phyloP scores from a whole-genome alignment of 2,329 filamentous ascomycete genomes.

The Ceratocystiopsis brevicomis region DNA sequence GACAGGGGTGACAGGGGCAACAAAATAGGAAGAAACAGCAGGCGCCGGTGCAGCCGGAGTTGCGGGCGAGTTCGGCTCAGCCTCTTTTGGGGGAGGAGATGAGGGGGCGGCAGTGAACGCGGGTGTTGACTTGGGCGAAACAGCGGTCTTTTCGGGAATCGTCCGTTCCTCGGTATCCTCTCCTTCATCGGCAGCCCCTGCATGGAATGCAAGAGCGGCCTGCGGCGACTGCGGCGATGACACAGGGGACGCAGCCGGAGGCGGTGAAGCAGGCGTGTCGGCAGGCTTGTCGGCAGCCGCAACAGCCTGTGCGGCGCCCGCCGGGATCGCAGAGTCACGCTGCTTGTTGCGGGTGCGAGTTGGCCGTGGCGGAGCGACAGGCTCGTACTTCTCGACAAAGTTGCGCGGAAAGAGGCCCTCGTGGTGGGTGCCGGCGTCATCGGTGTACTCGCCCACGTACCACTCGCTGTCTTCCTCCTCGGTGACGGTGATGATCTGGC shows the following conservation, averaged over 20 bases:
- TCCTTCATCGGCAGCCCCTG: background rate
- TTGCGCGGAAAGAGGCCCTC: slow-evolving; percentile 89
- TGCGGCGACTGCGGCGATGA: slow-evolving; percentile 6
- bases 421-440: slow-evolving; percentile 52
- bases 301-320: slow-evolving; percentile 11
- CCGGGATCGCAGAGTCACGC: slow-evolving; percentile 28
- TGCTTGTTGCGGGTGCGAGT: slow-evolving; percentile 50
- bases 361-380: slow-evolving; percentile 72
- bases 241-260: slow-evolving; percentile 6
- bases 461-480: slow-evolving; percentile 86
- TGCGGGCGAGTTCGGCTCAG: slow-evolving; percentile 13
- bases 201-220: background rate
- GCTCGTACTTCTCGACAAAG: slow-evolving; percentile 93
- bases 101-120: slow-evolving; percentile 5
- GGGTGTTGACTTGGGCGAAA: slow-evolving; percentile 6
- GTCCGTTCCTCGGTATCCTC: slow-evolving; percentile 11
- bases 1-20: no score
- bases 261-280: slow-evolving; percentile 3
- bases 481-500: slow-evolving; percentile 85
- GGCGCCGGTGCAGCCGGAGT: background rate
- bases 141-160: slow-evolving; percentile 12
- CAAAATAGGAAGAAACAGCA: background rate
- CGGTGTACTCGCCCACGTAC: slow-evolving; percentile 77
- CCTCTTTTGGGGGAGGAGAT: slow-evolving; percentile 8
- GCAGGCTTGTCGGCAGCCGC: slow-evolving; percentile 6